Evolutionary conservation across 441 rosid species (phyloP).

Genomic region (Melianthus villosus): DNA sequence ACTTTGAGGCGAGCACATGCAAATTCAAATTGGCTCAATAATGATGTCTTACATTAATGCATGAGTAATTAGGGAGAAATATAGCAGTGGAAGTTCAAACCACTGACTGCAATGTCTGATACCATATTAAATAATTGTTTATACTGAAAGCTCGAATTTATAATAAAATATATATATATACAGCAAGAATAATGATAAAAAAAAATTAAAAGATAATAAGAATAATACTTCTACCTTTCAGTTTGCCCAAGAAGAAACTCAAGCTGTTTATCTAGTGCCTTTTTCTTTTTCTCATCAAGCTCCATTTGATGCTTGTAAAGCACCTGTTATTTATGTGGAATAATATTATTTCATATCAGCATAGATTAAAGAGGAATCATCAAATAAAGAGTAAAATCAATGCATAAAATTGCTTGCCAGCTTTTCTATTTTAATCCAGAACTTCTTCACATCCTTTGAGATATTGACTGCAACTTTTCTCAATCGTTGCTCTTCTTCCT

Average conservation of each 20-base stretch:
- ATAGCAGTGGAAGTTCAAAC: too few species aligned
- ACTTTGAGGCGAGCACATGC: too few species aligned
- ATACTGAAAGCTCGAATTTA: too few species aligned
- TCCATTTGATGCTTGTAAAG: conserved; percentile 92
- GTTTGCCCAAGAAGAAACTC: conserved; percentile 97
- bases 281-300: conserved; percentile 91
- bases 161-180: too few species aligned
- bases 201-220: background rate
- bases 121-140: too few species aligned
- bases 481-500: conserved; percentile 91
- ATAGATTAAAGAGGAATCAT: conserved; percentile 1
- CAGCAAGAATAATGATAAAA: too few species aligned
- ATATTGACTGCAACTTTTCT: conserved; percentile 81
- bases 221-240: conserved; percentile 45
- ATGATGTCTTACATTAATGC: too few species aligned
- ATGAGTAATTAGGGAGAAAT: too few species aligned
- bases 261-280: conserved; percentile 91
- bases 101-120: too few species aligned
- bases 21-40: too few species aligned
- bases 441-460: conserved; percentile 90
- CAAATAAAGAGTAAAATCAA: conserved; percentile 9
- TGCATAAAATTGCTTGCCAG: conserved; percentile 39
- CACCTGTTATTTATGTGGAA: conserved; percentile 32
- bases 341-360: conserved; percentile 4
- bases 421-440: conserved; percentile 95